These are phyloP conservation scores for Aureobasidium sp. DNA, from an alignment of 2,329 filamentous ascomycete species.

Conservation along the genomic window DNA sequence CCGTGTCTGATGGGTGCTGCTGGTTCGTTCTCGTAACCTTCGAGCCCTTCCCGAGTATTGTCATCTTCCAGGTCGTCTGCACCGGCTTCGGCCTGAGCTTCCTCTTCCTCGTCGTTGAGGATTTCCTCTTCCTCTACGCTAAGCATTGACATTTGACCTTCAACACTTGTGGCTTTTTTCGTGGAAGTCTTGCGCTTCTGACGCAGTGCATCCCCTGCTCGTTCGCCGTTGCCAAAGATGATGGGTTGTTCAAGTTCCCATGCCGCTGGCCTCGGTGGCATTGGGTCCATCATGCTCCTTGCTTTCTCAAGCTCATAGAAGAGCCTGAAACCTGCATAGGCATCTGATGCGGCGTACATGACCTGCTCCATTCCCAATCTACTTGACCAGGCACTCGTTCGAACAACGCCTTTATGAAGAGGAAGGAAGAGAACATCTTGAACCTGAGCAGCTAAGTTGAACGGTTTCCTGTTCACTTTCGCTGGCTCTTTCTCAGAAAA, in stretches of 20 bases:
- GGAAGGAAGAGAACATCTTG: slow-evolving; percentile 65
- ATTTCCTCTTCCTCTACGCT: not conserved
- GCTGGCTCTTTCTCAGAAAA: slow-evolving; percentile 49
- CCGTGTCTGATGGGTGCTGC: not conserved
- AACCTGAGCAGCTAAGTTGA: slow-evolving; percentile 63
- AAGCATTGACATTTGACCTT: not conserved
- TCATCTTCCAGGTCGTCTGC: not conserved
- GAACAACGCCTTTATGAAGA: slow-evolving; percentile 67
- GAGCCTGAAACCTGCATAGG: slow-evolving; percentile 70
- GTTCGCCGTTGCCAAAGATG: slow-evolving; percentile 42
- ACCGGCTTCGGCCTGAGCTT: not conserved
- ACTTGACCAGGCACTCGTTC: slow-evolving; percentile 67
- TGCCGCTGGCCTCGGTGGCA: slow-evolving; percentile 62
- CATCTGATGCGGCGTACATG: slow-evolving; percentile 70
- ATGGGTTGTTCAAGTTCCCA: slow-evolving; percentile 63
- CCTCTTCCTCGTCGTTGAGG: slow-evolving; percentile 2
- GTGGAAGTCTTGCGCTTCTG: not conserved
- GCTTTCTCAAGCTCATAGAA: slow-evolving; percentile 65
- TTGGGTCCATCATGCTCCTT: slow-evolving; percentile 58
- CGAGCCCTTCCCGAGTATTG: not conserved
- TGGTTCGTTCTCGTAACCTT: not conserved
- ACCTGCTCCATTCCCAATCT: slow-evolving; percentile 59
- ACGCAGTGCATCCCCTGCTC: slow-evolving; percentile 4
- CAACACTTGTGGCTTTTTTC: not conserved
- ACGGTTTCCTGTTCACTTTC: slow-evolving; percentile 58